Percentiles rank a stretch among this genome's conserved stretches.
These are phyloP conservation scores for Puya raimondii DNA, from an alignment of 176 grass and related monocot genomes.

Conservation along the genomic window DNA sequence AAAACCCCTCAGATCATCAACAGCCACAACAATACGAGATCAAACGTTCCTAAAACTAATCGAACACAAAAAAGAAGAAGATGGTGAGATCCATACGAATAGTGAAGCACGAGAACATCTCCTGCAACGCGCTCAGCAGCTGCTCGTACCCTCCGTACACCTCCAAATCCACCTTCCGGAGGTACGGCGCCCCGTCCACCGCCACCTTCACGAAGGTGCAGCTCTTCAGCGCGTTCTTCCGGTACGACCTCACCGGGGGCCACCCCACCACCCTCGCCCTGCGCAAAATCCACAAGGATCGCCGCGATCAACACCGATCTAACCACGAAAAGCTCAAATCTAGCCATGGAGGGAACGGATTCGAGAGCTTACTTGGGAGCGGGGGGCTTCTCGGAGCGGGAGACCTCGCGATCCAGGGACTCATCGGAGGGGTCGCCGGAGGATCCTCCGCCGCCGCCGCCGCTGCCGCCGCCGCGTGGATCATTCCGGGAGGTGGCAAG, in stretches of 20 bases:
- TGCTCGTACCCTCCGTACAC: constrained; percentile 59
- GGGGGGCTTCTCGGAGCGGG: constrained; percentile 29
- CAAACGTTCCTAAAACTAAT: not conserved
- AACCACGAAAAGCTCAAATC: constrained; percentile 1
- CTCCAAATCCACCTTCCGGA: constrained; percentile 88
- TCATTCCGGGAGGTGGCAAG: not conserved
- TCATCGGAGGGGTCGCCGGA: constrained; percentile 17
- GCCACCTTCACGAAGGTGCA: constrained; percentile 91
- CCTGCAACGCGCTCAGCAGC: constrained; percentile 70
- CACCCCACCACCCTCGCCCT: constrained; percentile 91
- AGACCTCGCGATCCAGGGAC: constrained; percentile 10
- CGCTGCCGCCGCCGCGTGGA: not conserved
- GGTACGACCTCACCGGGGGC: constrained; percentile 86
- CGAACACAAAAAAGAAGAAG: not conserved
- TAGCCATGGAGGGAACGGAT: not conserved
- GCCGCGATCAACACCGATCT: not conserved
- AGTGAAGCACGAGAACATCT: constrained; percentile 98
- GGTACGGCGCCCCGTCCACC: constrained; percentile 87
- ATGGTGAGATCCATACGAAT: constrained; percentile 33
- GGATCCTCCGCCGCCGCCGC: constrained; percentile 15
- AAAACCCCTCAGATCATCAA: not conserved
- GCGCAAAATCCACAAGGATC: not conserved
- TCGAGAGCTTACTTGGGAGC: constrained; percentile 50
- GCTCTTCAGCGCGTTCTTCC: constrained; percentile 55
- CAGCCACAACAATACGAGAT: not conserved